Evolutionary conservation across 495 filamentous ascomycete genomes (phyloP), one percentile per base, ranked within the genome.

Genomic region (Antarctomyces pellizariae): DNA sequence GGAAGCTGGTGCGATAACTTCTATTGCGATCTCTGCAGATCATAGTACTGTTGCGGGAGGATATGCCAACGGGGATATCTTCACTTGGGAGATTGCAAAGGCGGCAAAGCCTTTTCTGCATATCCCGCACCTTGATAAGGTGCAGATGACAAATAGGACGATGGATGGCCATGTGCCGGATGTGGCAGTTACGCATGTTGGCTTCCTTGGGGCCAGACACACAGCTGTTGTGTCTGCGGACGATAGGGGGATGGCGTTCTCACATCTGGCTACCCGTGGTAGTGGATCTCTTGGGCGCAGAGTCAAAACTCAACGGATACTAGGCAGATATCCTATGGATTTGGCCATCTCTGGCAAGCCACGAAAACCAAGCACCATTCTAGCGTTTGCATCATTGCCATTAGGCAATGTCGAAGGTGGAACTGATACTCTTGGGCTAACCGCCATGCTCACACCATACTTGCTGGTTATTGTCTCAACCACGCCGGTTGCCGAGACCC

Each of bases 171-270:
- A 99, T 47, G 47, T 84, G 20, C 56, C 70, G 5, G 73, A 71
- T 31, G 61, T 67, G 7, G 58, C 72, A 4, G 64, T 99, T 24
- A 64, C 83, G 17, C 86, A 95, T 53, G 45, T 95, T 16, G 86
- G 83, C 1, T 99, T 99, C 37, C 56, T 99, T n/a, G 86, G 89
- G 13, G 90, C 75, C 8, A 57, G 86, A 28, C 89, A 91, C 41
- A 95, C 86, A 19, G 86, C 86, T 20, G 53, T 99, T n/a, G 78
- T 91, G 14, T 99, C 86, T n/a, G 84, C 84, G 1, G 82, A 99
- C 45, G 79, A 84, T 39, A 62, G 64, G 20, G 86, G 86, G 23
- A 95, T 99, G 86, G 83, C 84, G 5, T 99, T 99, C 45, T 91
- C 89, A 4, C 89, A 95, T 47, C 59, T 95, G 16, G 89, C 86